These are phyloP conservation scores for Discostella stelligeroides DNA, from an alignment of 108 stramenopile genomes.

Conservation along the genomic window DNA sequence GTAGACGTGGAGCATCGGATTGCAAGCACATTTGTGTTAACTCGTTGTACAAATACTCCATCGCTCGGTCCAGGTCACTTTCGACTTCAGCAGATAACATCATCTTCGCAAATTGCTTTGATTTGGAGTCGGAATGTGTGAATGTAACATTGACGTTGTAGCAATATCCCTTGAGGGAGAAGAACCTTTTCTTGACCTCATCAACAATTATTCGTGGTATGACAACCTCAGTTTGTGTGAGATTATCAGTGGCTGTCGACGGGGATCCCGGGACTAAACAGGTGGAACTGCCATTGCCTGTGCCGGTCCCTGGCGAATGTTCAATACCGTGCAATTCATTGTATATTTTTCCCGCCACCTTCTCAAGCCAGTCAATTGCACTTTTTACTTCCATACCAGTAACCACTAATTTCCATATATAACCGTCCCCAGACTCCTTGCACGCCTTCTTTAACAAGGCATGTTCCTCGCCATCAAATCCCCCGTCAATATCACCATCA, in stretches of 20 bases:
- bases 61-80: slow-evolving; percentile 12
- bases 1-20: slow-evolving; percentile 54
- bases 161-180: slow-evolving; percentile 58
- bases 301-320: background rate
- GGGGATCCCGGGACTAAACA: slow-evolving; percentile 8
- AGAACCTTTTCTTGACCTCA: slow-evolving; percentile 60
- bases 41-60: slow-evolving; percentile 42
- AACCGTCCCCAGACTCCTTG: slow-evolving; percentile 63
- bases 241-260: slow-evolving; percentile 1
- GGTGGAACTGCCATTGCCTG: background rate
- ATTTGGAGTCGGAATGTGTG: slow-evolving; percentile 78
- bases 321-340: slow-evolving; percentile 23
- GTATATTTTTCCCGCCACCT: slow-evolving; percentile 29
- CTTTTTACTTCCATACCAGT: slow-evolving; percentile 60
- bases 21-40: slow-evolving; percentile 57
- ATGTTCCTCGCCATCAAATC: slow-evolving; percentile 44
- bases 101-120: slow-evolving; percentile 80
- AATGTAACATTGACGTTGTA: slow-evolving; percentile 65
- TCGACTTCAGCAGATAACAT: slow-evolving; percentile 46
- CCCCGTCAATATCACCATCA: slow-evolving; percentile 24
- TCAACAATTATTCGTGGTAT: slow-evolving; percentile 76
- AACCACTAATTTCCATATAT: slow-evolving; percentile 76
- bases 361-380: slow-evolving; percentile 65
- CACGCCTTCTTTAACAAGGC: slow-evolving; percentile 42
- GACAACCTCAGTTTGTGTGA: slow-evolving; percentile 57